phyloP scores from a whole-genome alignment of 768 basidiomycete species.

The Rhizopogon roseolus region DNA sequence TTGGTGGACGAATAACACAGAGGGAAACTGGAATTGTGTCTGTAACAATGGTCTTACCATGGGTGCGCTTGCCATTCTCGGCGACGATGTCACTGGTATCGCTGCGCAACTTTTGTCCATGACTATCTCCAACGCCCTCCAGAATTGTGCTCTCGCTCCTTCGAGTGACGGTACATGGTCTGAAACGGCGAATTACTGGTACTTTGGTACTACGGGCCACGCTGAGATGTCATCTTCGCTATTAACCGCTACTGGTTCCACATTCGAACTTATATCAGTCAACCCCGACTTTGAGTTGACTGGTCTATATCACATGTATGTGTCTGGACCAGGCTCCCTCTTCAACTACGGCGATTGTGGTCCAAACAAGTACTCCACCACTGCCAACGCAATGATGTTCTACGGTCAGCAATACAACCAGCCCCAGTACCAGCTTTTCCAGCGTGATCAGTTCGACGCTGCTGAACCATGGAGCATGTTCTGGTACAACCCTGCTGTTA shows the following conservation, averaged over 20 bases:
- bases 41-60: slow-evolving; percentile 89
- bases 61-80: slow-evolving; percentile 86
- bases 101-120: slow-evolving; percentile 62
- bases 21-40: slow-evolving; percentile 98
- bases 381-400: slow-evolving; percentile 83
- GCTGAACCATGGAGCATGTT: slow-evolving; percentile 85
- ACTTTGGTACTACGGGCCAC: slow-evolving; percentile 87
- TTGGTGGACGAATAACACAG: slow-evolving; percentile 75
- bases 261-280: slow-evolving; percentile 62
- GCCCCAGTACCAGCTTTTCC: slow-evolving; percentile 79
- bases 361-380: slow-evolving; percentile 93
- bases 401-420: slow-evolving; percentile 66
- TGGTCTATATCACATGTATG: slow-evolving; percentile 88
- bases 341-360: slow-evolving; percentile 64
- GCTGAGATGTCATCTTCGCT: slow-evolving; percentile 87
- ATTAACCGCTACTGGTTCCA: slow-evolving; percentile 78
- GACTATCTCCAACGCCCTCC: slow-evolving; percentile 69
- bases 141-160: slow-evolving; percentile 66
- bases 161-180: slow-evolving; percentile 83
- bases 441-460: slow-evolving; percentile 83
- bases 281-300: slow-evolving; percentile 74
- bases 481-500: slow-evolving; percentile 86
- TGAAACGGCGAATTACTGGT: slow-evolving; percentile 95
- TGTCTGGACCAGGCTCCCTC: slow-evolving; percentile 75
- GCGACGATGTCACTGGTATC: slow-evolving; percentile 71